Base-by-base conservation (phyloP, 2,329 filamentous ascomycete species). In the Ophiostoma ulmi region DNA sequence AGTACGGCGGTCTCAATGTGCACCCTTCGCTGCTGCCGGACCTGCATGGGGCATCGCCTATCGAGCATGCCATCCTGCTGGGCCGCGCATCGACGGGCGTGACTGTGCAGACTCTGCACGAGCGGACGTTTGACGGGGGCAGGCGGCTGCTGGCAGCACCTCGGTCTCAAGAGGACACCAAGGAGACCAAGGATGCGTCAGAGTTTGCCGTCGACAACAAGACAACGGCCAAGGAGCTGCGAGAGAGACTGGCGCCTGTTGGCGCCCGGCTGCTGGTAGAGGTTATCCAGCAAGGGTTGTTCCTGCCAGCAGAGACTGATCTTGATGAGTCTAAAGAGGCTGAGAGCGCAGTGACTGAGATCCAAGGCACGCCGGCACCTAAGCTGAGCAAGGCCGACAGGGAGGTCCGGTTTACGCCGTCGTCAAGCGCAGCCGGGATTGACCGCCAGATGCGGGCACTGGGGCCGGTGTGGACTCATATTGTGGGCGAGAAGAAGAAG, bases 21-120 rank as follows among this genome's bases (percentile, higher is more conserved):
- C 95, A 99, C 77, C 95, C 95, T 0, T 98, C 94, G 0, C 81
- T 97, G 38, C 85, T 99, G 17, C 94, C 94, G 4, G 90, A 95
- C 77, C 88, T 97, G 72, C 89, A 91, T 71, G 95, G 95, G 1
- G 87, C 95, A 13, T 92, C 95, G 1, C 95, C 95, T 0, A 84
- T 99, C 17, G 91, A 97, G 73, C 91, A 94, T 79, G 88, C 92
- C n/a, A 84, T 98, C 48, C 83, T 98, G 17, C 81, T 85, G 38
- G 81, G 84, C 14, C 82, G 87, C 70, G 76, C 76, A 0, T 80
- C 82, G 72, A 92, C 91, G 0, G 95, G 95, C 35, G 85, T 97
- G 31, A 91, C 91, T 0, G 83, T 99, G 36, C 95, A 99, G 79
- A 98, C 94, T 0, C 85, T 99, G 52, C 88, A 97, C 78, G 85